These are phyloP conservation scores for Clavulina sp. DNA, from an alignment of 768 basidiomycete genomes.

Conservation along the genomic window DNA sequence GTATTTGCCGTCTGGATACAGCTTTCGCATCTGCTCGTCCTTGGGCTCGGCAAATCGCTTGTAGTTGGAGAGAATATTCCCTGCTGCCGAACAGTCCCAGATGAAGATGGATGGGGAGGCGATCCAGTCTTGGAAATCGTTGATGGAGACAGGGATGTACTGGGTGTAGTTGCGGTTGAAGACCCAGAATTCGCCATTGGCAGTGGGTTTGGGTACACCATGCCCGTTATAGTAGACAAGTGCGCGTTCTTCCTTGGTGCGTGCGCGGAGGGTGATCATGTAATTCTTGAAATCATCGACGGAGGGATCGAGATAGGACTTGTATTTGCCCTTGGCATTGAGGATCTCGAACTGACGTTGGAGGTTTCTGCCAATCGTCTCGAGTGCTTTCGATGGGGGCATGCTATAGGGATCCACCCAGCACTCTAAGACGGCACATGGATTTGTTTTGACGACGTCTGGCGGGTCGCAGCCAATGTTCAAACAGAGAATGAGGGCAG, in stretches of 20 bases:
- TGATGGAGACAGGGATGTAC: slow-evolving; percentile 91
- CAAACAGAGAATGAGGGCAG: slow-evolving; percentile 76
- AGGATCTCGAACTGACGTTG: slow-evolving; percentile 93
- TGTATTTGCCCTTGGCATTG: slow-evolving; percentile 85
- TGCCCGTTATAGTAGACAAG: slow-evolving; percentile 98
- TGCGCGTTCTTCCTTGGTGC: slow-evolving; percentile 84
- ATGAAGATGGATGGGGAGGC: slow-evolving; percentile 93
- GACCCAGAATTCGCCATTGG: slow-evolving; percentile 94
- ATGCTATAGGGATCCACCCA: slow-evolving; percentile 95
- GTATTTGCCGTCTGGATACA: slow-evolving; percentile 34
- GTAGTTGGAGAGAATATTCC: slow-evolving; percentile 82
- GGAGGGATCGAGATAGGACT: slow-evolving; percentile 86
- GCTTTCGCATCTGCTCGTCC: slow-evolving; percentile 39
- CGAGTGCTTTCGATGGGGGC: slow-evolving; percentile 83
- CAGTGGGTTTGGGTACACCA: slow-evolving; percentile 91
- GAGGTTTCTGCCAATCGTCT: slow-evolving; percentile 82
- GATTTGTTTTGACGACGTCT: slow-evolving; percentile 91
- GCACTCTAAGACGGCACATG: slow-evolving; percentile 85
- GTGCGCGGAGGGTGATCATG: slow-evolving; percentile 64
- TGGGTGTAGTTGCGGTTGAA: slow-evolving; percentile 96
- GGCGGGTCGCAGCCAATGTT: slow-evolving; percentile 98
- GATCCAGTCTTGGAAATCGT: slow-evolving; percentile 85
- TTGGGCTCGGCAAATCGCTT: slow-evolving; percentile 59
- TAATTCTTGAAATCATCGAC: slow-evolving; percentile 84
- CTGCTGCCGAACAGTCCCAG: slow-evolving; percentile 98